Conservation (phyloP, 805 yeast genomes). For the Tetrapisispora nanseiensis region DNA sequence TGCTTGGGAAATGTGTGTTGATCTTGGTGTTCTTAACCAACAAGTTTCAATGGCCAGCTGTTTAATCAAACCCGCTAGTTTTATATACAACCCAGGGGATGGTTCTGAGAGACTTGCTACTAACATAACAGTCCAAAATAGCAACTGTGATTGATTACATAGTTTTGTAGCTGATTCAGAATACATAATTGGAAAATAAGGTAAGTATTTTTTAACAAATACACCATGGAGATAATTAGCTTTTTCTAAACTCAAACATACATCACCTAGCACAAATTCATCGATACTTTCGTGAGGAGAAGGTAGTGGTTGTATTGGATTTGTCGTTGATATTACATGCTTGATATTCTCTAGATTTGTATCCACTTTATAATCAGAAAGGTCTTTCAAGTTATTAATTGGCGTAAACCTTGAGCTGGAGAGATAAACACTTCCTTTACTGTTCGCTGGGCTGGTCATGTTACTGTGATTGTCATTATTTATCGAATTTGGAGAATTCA, state of each 20-base stretch:
- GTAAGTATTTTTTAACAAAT: slow-evolving; percentile 58
- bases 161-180: slow-evolving; percentile 65
- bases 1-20: slow-evolving; percentile 90
- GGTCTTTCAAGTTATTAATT: not conserved
- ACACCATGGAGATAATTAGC: slow-evolving; percentile 65
- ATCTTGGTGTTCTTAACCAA: slow-evolving; percentile 87
- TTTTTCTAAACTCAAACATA: slow-evolving; percentile 50
- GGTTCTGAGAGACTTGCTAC: slow-evolving; percentile 84
- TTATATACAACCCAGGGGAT: slow-evolving; percentile 70
- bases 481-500: slow-evolving; percentile 9
- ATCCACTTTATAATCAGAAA: not conserved
- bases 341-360: not conserved
- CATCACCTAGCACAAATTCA: slow-evolving; percentile 71
- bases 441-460: not conserved
- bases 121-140: slow-evolving; percentile 85
- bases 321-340: slow-evolving; percentile 23
- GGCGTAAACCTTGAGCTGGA: not conserved
- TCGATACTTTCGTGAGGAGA: slow-evolving; percentile 32
- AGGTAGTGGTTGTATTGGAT: slow-evolving; percentile 22
- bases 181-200: slow-evolving; percentile 70
- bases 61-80: slow-evolving; percentile 66
- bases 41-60: slow-evolving; percentile 86
- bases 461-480: not conserved
- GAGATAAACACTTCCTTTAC: not conserved
- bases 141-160: slow-evolving; percentile 69